Evolutionary conservation across 2,329 filamentous ascomycete species (phyloP), one percentile per base, ranked within the genome.

Genomic region (Raffaelea arxii): DNA sequence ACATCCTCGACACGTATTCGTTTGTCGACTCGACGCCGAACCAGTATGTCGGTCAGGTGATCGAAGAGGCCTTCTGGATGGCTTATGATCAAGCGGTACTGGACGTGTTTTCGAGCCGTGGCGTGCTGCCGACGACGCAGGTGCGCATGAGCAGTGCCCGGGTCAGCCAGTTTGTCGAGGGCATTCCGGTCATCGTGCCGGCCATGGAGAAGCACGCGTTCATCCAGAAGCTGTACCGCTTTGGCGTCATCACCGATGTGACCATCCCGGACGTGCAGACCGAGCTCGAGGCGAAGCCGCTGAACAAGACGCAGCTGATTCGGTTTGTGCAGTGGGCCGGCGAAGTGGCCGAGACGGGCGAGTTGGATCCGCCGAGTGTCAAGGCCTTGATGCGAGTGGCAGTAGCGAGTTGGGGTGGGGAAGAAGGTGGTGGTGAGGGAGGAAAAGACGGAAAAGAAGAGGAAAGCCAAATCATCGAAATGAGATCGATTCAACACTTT

Each of bases 21-120:
- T 94, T 92, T 55, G 76, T 75, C 32, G 87, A 95, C 58, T 96
- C 92, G 2, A 97, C 94, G 0, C 92, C 92, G 1, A 94, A 86
- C 51, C 76, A 77, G 1, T 76, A 86, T 50, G 85, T 97, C 19
- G 87, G 89, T 0, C 80, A 88, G 58, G 84, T 87, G 51, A 87
- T 98, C 45, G 90, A 96, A 58, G 87, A 96, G 64, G 86, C 89
- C 0, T 98, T 98, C 61, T 98, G 92, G 92, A 94, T 81, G 30
- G 90, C 87, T 52, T 92, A 86, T 58, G 83, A 80, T 59, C 84
- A 83, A 52, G 80, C 87, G 3, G 83, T 79, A 0, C 88, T 97
- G 48, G 90, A 96, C 58, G 77, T 96, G 6, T 81, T 94, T 53
- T 96, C 90, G 2, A 94, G 84, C 19, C 80, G 83, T 49, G 94